Percentiles rank a stretch among this genome's conserved stretches.
Evolutionary conservation across 345 rosid genomes (phyloP).

Genomic region (Xanthoceras sorbifolium): DNA sequence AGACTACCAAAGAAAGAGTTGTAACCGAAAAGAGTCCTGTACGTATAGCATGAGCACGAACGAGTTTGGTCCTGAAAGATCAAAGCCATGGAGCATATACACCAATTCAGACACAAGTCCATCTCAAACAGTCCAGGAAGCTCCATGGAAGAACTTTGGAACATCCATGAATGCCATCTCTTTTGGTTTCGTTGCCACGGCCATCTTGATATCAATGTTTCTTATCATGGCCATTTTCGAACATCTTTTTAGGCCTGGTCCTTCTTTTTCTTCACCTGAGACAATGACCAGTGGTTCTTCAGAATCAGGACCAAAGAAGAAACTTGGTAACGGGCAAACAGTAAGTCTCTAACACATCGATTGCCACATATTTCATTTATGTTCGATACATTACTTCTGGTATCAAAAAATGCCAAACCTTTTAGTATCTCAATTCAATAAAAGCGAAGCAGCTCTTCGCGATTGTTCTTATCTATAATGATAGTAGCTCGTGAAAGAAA

Average conservation of each 20-base stretch:
- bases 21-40: background rate
- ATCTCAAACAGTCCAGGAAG: conserved; percentile 35
- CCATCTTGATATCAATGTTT: conserved; percentile 86
- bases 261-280: conserved; percentile 59
- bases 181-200: conserved; percentile 94
- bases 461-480: too few species aligned
- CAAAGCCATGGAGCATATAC: conserved; percentile 60
- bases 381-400: too few species aligned
- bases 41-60: conserved; percentile 37
- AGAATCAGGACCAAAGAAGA: conserved; percentile 34
- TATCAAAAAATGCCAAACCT: too few species aligned
- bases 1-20: background rate
- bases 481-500: too few species aligned
- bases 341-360: conserved; percentile 36
- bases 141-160: conserved; percentile 67
- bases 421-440: too few species aligned
- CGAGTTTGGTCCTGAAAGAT: conserved; percentile 51
- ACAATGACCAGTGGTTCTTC: conserved; percentile 21
- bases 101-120: conserved; percentile 43
- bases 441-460: too few species aligned
- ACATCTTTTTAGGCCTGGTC: conserved; percentile 72
- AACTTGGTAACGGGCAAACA: conserved; percentile 41
- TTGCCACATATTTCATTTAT: background rate
- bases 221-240: conserved; percentile 94
- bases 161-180: conserved; percentile 81